Percentiles rank a stretch among this genome's conserved stretches.
phyloP scores from a whole-genome alignment of 2,329 filamentous ascomycete genomes.

The Aspergillus sp. region DNA sequence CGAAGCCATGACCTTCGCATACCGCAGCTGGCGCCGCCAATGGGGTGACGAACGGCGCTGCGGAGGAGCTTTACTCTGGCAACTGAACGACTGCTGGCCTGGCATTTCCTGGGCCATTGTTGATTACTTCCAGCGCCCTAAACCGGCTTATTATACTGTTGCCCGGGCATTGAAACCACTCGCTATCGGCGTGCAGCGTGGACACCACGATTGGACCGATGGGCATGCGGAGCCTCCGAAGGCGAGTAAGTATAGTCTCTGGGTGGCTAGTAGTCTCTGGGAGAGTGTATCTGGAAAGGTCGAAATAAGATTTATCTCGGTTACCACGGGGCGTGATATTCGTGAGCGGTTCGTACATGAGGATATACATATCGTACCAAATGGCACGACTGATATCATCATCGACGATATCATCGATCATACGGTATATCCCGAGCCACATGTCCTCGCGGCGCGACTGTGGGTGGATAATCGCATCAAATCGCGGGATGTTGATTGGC shows the following conservation, averaged over 20 bases:
- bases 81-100: conserved; percentile 49
- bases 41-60: conserved; percentile 41
- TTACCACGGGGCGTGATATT: conserved; percentile 48
- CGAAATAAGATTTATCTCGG: conserved; percentile 44
- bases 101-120: conserved; percentile 56
- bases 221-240: conserved; percentile 49
- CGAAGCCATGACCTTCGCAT: conserved; percentile 54
- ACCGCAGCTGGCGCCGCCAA: conserved; percentile 46
- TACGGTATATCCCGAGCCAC: conserved; percentile 41
- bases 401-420: conserved; percentile 46
- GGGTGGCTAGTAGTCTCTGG: conserved; percentile 48
- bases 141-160: conserved; percentile 55
- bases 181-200: conserved; percentile 50
- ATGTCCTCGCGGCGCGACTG: conserved; percentile 46
- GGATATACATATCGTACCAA: conserved; percentile 42
- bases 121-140: conserved; percentile 54
- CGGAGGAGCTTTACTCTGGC: conserved; percentile 41
- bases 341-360: conserved; percentile 43
- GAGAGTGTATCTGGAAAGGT: conserved; percentile 24
- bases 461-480: conserved; percentile 46
- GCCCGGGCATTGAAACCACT: conserved; percentile 50
- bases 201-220: conserved; percentile 53
- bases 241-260: conserved; percentile 47
- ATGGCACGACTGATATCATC: conserved; percentile 48
- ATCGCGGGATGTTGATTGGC: conserved; percentile 52